Evolutionary conservation across 805 yeast species (phyloP).

Genomic region (Yueomyces sinensis): DNA sequence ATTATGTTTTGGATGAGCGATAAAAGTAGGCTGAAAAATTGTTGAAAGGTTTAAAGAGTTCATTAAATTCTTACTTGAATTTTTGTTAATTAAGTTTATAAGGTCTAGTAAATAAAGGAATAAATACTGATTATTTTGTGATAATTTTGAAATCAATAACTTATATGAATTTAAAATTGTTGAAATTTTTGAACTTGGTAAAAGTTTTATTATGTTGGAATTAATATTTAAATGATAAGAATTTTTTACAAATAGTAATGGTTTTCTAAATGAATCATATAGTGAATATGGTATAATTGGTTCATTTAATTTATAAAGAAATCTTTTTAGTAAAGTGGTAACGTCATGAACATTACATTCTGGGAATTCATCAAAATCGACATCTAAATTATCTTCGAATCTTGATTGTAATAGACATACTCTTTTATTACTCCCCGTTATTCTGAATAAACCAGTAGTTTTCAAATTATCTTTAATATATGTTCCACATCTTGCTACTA

Average conservation of each 20-base stretch:
- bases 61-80: slow-evolving; percentile 70
- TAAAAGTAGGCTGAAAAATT: slow-evolving; percentile 85
- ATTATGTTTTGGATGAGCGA: slow-evolving; percentile 83
- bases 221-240: no score
- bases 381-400: slow-evolving; percentile 73
- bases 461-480: slow-evolving; percentile 58
- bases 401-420: slow-evolving; percentile 67
- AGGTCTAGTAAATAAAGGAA: slow-evolving; percentile 69
- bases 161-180: no score
- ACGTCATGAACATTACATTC: slow-evolving; percentile 94
- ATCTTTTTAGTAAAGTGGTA: slow-evolving; percentile 75
- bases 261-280: slow-evolving; percentile 67
- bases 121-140: no score
- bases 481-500: slow-evolving; percentile 90
- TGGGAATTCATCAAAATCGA: slow-evolving; percentile 65
- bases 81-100: slow-evolving; percentile 65
- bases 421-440: slow-evolving; percentile 81
- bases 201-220: no score
- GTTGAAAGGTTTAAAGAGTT: slow-evolving; percentile 86
- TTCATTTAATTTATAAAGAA: slow-evolving; percentile 74
- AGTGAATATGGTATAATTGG: slow-evolving; percentile 70
- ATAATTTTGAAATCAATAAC: no score
- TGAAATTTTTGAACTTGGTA: no score
- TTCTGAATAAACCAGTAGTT: slow-evolving; percentile 82
- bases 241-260: slow-evolving; percentile 50